phyloP scores from a whole-genome alignment of 2,329 filamentous ascomycete genomes.

The Tolypocladium inflatum region DNA sequence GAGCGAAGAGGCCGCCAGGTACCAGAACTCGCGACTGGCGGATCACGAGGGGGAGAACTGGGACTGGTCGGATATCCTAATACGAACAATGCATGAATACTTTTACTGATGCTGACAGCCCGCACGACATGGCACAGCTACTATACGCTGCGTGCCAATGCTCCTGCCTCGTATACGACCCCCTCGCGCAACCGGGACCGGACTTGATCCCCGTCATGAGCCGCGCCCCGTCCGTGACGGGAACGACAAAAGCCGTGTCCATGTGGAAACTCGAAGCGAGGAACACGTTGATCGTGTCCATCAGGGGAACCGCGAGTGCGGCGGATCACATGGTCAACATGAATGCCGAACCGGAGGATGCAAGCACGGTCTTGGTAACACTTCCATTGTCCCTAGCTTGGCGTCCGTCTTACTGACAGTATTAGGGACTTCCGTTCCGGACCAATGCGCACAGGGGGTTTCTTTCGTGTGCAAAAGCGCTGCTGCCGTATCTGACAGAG shows the following conservation, averaged over 20 bases:
- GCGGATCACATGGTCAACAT: constrained; percentile 15
- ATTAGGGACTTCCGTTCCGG: neutral
- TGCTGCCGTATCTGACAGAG: constrained; percentile 6
- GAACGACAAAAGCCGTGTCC: constrained; percentile 10
- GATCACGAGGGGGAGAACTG: constrained; percentile 4
- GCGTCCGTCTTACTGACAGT: neutral
- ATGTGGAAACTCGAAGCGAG: constrained; percentile 9
- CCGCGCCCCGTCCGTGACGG: constrained; percentile 8
- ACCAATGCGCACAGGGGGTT: constrained; percentile 10
- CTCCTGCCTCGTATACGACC: constrained; percentile 11
- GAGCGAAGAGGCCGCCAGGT: constrained; percentile 10
- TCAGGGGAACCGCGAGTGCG: constrained; percentile 10
- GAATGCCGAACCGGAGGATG: constrained; percentile 4
- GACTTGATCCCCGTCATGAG: constrained; percentile 9
- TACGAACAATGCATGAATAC: neutral
- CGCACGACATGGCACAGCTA: constrained; percentile 1
- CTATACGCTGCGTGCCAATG: constrained; percentile 10
- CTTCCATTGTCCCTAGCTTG: fast-evolving
- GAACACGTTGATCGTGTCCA: constrained; percentile 9
- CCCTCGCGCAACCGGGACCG: constrained; percentile 1
- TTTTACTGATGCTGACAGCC: neutral
- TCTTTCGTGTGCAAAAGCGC: constrained; percentile 8
- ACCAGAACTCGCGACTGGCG: constrained; percentile 8
- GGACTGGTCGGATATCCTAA: neutral
- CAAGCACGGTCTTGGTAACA: constrained; percentile 5